phyloP scores from a whole-genome alignment of 2,329 filamentous ascomycete species.

The Akanthomyces lecanii region DNA sequence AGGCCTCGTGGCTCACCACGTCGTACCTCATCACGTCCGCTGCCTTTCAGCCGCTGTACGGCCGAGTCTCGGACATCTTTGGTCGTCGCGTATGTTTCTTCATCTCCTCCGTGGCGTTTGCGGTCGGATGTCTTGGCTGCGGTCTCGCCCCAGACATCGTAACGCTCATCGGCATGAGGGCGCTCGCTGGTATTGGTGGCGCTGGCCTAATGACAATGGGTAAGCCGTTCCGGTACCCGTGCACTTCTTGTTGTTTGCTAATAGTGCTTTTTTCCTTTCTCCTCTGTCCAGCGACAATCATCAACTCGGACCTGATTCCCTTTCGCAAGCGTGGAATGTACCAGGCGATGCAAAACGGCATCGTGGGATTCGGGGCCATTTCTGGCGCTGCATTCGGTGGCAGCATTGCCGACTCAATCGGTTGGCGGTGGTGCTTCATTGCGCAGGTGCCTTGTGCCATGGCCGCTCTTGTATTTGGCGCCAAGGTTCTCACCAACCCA shows the following conservation, averaged over 20 bases:
- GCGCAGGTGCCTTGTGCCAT: conserved; percentile 58
- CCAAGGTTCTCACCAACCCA: conserved; percentile 48
- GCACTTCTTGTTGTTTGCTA: neutral
- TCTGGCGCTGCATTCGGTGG: conserved; percentile 62
- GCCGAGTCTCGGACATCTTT: conserved; percentile 66
- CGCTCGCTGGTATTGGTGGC: conserved; percentile 64
- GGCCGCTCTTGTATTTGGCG: conserved; percentile 50
- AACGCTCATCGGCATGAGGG: conserved; percentile 60
- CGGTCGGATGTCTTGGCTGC: conserved; percentile 61
- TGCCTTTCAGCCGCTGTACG: conserved; percentile 68
- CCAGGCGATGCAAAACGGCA: conserved; percentile 56
- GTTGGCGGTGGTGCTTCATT: conserved; percentile 65
- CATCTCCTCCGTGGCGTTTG: conserved; percentile 58
- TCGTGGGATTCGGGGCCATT: conserved; percentile 59
- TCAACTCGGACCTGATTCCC: conserved; percentile 61
- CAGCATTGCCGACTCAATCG: conserved; percentile 58
- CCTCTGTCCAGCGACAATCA: conserved; percentile 34
- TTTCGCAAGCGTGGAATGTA: conserved; percentile 55
- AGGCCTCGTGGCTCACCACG: conserved; percentile 71
- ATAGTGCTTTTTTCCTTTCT: neutral
- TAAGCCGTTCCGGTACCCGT: conserved; percentile 29
- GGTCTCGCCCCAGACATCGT: conserved; percentile 55
- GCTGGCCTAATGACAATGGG: conserved; percentile 68
- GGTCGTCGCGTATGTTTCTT: conserved; percentile 62
- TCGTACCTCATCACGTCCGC: conserved; percentile 68